phyloP scores from a whole-genome alignment of 2,329 filamentous ascomycete genomes.

The Hymenotorrendiella dingleyae region DNA sequence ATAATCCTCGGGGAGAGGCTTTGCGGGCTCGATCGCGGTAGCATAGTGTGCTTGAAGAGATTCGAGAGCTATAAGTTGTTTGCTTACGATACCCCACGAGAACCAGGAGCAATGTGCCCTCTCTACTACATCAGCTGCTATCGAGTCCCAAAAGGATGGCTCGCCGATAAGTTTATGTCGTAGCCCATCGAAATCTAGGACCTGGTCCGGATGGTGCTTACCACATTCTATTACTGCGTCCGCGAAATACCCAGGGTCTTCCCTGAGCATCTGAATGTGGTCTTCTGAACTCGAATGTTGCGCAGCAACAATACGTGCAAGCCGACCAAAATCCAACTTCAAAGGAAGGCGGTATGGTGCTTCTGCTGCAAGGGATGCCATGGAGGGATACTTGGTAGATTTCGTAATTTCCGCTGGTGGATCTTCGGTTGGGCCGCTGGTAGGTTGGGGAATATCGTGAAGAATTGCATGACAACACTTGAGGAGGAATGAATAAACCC shows the following conservation, averaged over 20 bases:
- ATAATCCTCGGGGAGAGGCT: too few species aligned
- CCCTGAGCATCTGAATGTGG: constrained; percentile 48
- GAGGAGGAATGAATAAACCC: constrained; percentile 32
- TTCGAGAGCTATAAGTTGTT: too few species aligned
- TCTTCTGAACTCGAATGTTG: constrained; percentile 41
- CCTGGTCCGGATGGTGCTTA: constrained; percentile 41
- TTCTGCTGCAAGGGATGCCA: constrained; percentile 39
- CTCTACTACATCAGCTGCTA: too few species aligned
- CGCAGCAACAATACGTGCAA: constrained; percentile 40
- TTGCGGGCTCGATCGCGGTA: too few species aligned
- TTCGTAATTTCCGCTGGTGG: constrained; percentile 14
- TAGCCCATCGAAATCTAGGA: constrained; percentile 36
- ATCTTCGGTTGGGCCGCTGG: background rate
- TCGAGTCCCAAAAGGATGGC: too few species aligned
- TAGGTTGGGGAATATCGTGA: constrained; percentile 1
- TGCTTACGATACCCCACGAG: too few species aligned
- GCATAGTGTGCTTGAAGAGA: too few species aligned
- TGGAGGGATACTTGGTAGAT: constrained; percentile 24
- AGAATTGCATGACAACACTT: background rate
- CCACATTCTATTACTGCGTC: constrained; percentile 36
- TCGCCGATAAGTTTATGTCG: too few species aligned
- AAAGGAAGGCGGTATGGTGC: constrained; percentile 46
- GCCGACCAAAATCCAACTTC: constrained; percentile 38
- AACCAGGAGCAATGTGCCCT: too few species aligned
- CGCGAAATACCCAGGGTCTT: constrained; percentile 53